These are phyloP conservation scores for Paspalum notatum DNA, from an alignment of 176 grass and related monocot species.

Conservation along the genomic window DNA sequence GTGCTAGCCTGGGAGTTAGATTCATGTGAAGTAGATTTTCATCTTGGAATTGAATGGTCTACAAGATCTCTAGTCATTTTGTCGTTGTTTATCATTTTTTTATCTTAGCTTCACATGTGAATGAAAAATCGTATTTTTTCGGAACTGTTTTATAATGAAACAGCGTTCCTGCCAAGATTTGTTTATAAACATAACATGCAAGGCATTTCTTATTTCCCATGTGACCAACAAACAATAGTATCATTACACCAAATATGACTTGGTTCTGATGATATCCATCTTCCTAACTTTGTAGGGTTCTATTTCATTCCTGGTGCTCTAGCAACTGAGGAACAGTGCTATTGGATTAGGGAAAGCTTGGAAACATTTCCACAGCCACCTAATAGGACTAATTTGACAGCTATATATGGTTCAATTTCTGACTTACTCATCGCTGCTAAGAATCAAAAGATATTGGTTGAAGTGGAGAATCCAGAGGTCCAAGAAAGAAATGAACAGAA, in stretches of 20 bases:
- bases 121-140: not conserved
- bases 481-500: conserved; percentile 19
- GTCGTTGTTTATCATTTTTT: no score
- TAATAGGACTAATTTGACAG: conserved; percentile 83
- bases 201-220: not conserved
- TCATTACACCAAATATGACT: not conserved
- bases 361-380: conserved; percentile 83
- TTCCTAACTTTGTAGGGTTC: conserved; percentile 60
- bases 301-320: conserved; percentile 84
- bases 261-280: conserved; percentile 26
- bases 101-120: no score
- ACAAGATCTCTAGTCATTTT: no score
- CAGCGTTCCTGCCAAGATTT: conserved; percentile 9
- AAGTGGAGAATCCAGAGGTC: conserved; percentile 41
- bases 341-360: conserved; percentile 87
- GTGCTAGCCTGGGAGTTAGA: no score
- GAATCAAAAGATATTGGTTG: conserved; percentile 63
- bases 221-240: not conserved
- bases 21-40: no score
- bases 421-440: conserved; percentile 63
- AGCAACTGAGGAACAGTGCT: conserved; percentile 68
- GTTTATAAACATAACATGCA: not conserved
- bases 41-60: no score
- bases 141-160: not conserved
- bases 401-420: conserved; percentile 70